phyloP scores from a whole-genome alignment of 2,329 filamentous ascomycete genomes.

The Ophiostoma pallidulum region DNA sequence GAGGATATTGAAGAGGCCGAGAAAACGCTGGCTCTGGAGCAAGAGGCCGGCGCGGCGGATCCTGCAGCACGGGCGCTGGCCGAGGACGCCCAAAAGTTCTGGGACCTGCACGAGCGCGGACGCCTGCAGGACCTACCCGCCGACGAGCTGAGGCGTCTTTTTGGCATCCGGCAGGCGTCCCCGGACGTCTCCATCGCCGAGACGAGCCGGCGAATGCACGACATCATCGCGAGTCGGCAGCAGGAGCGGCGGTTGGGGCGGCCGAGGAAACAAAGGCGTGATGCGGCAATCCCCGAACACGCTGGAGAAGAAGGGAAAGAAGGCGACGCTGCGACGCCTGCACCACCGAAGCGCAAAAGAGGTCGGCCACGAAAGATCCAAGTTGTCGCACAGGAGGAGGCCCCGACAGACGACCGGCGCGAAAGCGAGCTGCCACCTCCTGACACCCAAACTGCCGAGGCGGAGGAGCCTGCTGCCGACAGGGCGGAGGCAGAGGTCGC shows the following conservation, averaged over 20 bases:
- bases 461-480: neutral
- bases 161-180: no score
- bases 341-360: slow-evolving; percentile 7
- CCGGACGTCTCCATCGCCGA: no score
- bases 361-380: neutral
- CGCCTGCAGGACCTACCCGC: neutral
- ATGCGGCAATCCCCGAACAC: neutral
- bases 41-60: neutral
- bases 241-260: neutral
- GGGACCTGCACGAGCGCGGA: neutral
- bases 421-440: no score
- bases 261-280: neutral
- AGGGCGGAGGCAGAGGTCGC: neutral
- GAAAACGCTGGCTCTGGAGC: no score
- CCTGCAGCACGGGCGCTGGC: neutral
- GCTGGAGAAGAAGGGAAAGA: neutral
- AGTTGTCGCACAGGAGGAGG: no score
- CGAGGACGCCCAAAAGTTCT: neutral
- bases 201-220: no score
- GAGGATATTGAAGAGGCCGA: no score
- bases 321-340: neutral
- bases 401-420: no score
- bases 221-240: no score
- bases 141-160: neutral
- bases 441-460: no score